phyloP scores from a whole-genome alignment of 768 basidiomycete species.

The Dentipellis sp. region DNA sequence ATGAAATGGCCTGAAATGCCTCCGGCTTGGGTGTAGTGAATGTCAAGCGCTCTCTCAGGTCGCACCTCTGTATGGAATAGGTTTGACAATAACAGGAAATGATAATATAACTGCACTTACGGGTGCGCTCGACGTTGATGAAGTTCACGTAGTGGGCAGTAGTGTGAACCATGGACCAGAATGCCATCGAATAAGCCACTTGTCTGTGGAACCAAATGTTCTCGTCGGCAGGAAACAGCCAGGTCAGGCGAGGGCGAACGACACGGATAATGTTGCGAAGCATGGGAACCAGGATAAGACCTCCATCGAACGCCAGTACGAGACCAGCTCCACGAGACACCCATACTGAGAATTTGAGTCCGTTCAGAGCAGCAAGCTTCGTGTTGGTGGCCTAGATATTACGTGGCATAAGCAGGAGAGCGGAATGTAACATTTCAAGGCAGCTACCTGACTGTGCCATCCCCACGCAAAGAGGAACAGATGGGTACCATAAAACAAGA shows the following conservation, averaged over 20 bases:
- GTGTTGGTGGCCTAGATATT: constrained; percentile 43
- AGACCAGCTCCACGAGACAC: constrained; percentile 86
- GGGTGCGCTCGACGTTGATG: constrained; percentile 81
- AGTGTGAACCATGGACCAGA: constrained; percentile 88
- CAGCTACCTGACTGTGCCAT: constrained; percentile 74
- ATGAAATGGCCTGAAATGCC: constrained; percentile 96
- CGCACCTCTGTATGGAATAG: constrained; percentile 56
- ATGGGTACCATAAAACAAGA: constrained; percentile 76
- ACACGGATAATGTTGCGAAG: constrained; percentile 81
- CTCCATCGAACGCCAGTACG: constrained; percentile 80
- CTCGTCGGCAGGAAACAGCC: constrained; percentile 88
- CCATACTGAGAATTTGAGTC: constrained; percentile 81
- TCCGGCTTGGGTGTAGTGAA: constrained; percentile 83
- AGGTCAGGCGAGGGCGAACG: constrained; percentile 70
- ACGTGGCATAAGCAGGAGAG: constrained; percentile 2
- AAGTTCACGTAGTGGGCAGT: constrained; percentile 94
- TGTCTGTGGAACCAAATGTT: constrained; percentile 95
- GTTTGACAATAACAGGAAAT: neutral
- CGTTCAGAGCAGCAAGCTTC: constrained; percentile 68
- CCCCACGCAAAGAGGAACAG: constrained; percentile 71
- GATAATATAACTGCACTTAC: constrained; percentile 33
- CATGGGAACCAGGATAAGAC: constrained; percentile 82
- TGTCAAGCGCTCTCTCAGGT: constrained; percentile 63
- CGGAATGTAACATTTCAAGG: neutral
- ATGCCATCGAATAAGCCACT: constrained; percentile 89